phyloP scores from a whole-genome alignment of 148 eudicot genomes.

The Beta vulgaris region DNA sequence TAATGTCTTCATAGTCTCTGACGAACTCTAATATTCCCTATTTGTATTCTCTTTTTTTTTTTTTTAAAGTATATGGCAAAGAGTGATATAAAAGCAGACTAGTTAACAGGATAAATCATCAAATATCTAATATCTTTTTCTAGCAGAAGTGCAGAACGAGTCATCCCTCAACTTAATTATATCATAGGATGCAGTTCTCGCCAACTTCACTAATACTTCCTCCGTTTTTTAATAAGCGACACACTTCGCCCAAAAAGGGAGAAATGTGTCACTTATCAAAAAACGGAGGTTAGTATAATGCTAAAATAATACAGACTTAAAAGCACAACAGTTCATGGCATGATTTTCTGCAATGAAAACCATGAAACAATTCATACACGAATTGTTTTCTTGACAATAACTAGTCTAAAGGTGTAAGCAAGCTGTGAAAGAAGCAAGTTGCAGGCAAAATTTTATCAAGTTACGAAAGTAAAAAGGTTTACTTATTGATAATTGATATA shows the following conservation, averaged over 20 bases:
- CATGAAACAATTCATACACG: not conserved
- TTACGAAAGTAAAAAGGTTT: not conserved
- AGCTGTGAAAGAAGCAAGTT: conserved; percentile 4
- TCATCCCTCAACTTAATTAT: not conserved
- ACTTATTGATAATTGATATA: not conserved
- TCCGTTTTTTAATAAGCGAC: no score
- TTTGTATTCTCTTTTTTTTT: no score
- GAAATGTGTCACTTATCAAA: no score
- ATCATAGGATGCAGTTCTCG: not conserved
- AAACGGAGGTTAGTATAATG: no score
- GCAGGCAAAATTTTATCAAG: not conserved
- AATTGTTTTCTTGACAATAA: not conserved
- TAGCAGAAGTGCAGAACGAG: not conserved
- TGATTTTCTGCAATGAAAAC: not conserved
- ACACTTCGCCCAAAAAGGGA: no score
- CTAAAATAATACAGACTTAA: not conserved
- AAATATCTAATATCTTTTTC: not conserved
- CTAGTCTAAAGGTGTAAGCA: not conserved
- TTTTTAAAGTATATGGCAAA: no score
- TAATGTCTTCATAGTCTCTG: no score
- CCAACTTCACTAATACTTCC: not conserved
- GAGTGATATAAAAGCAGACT: not conserved
- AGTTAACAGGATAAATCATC: not conserved
- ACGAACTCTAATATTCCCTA: no score
- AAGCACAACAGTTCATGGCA: not conserved